A percentile compares a stretch with the other conserved stretches of the same genome.
These are phyloP conservation scores for Stellera chamaejasme DNA, from an alignment of 345 rosid genomes.

Conservation along the genomic window DNA sequence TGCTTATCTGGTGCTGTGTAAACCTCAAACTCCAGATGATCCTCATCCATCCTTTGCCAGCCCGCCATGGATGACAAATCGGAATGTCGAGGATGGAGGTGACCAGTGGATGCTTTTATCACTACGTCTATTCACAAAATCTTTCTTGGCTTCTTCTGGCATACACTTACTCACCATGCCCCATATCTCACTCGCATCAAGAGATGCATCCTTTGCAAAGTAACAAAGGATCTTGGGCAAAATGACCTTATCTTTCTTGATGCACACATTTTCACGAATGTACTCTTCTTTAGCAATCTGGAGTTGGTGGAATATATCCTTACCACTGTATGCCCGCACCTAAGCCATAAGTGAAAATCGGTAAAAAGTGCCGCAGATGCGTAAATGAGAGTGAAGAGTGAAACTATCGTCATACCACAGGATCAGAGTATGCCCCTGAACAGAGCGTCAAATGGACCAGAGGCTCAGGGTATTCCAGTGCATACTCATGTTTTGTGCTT, in stretches of 20 bases:
- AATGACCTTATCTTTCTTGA: conserved; percentile 56
- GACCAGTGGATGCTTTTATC: conserved; percentile 56
- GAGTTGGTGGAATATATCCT: conserved; percentile 53
- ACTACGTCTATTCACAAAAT: conserved; percentile 41
- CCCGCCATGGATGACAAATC: conserved; percentile 54
- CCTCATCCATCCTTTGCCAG: conserved; percentile 23
- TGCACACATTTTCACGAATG: conserved; percentile 42
- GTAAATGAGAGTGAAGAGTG: not conserved
- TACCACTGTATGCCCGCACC: conserved; percentile 63
- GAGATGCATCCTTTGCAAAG: conserved; percentile 63
- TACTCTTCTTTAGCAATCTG: conserved; percentile 55
- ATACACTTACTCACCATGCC: conserved; percentile 36
- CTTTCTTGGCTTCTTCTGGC: conserved; percentile 38
- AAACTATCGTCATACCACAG: conserved; percentile 32
- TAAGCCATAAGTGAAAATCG: conserved; percentile 18
- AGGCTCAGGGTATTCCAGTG: conserved; percentile 74
- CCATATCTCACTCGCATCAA: conserved; percentile 33
- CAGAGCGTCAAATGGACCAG: conserved; percentile 81
- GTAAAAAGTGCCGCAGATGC: conserved; percentile 2
- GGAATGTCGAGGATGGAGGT: conserved; percentile 57
- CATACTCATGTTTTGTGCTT: conserved; percentile 46
- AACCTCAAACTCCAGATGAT: no score
- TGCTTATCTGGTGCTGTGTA: no score
- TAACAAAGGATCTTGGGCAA: conserved; percentile 52
- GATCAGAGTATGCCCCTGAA: conserved; percentile 69